Conservation (phyloP, 441 rosid species). For the Jatropha podagrica region DNA sequence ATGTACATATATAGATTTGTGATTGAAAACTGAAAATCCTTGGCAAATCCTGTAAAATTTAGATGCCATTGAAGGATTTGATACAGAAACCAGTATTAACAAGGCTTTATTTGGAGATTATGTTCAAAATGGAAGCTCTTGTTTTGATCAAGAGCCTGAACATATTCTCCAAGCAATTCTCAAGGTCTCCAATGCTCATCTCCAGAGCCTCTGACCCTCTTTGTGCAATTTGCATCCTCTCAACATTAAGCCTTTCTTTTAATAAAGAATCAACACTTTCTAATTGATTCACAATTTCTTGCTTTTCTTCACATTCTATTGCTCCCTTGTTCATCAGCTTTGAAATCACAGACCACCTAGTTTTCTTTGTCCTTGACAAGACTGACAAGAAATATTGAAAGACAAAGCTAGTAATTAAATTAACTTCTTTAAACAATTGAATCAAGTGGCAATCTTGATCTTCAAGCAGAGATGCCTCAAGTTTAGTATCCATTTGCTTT, state of each 20-base stretch:
- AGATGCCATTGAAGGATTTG: background rate
- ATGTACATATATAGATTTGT: background rate
- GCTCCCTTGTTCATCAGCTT: conserved; percentile 44
- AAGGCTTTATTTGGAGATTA: conserved; percentile 11
- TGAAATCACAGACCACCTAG: conserved; percentile 45
- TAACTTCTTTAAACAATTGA: conserved; percentile 46
- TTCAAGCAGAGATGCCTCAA: conserved; percentile 16
- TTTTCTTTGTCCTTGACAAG: conserved; percentile 37
- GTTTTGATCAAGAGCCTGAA: conserved; percentile 60
- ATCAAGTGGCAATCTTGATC: conserved; percentile 43
- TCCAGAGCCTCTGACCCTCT: conserved; percentile 46
- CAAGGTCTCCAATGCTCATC: conserved; percentile 40
- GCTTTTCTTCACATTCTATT: conserved; percentile 34
- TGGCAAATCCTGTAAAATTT: background rate
- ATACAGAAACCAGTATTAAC: background rate
- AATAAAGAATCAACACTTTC: conserved; percentile 18
- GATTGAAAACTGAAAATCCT: too few species aligned
- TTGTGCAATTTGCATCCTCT: conserved; percentile 27
- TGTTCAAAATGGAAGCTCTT: conserved; percentile 62
- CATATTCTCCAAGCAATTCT: conserved; percentile 49
- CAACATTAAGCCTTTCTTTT: background rate
- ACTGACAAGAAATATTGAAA: conserved; percentile 48
- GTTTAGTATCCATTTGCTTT: conserved; percentile 42
- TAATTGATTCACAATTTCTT: conserved; percentile 36
- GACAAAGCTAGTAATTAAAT: conserved; percentile 27